phyloP scores from a whole-genome alignment of 257 asterid species.

The Nicotiana undulata region DNA sequence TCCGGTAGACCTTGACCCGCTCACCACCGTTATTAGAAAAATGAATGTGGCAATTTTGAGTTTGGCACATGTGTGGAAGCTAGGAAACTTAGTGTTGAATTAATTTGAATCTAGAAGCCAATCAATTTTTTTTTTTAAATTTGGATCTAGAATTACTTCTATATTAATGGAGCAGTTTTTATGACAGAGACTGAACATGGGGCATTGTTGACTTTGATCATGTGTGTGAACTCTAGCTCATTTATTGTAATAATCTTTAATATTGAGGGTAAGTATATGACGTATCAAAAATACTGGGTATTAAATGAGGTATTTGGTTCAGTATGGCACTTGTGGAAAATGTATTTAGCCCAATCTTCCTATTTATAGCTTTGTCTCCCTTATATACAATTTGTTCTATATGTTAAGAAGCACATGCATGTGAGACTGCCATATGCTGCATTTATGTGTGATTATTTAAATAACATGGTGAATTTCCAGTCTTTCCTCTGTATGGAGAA shows the following conservation, averaged over 20 bases:
- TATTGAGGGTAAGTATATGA: conserved; percentile 1
- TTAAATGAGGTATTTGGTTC: background rate
- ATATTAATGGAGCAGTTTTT: background rate
- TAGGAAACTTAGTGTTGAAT: background rate
- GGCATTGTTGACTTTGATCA: conserved; percentile 16
- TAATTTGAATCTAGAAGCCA: background rate
- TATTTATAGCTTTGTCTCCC: conserved; percentile 47
- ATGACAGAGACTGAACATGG: conserved; percentile 9
- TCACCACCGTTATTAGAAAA: background rate
- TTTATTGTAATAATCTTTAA: background rate
- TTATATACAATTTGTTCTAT: conserved; percentile 32
- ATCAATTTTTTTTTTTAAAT: background rate
- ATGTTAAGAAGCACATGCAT: conserved; percentile 11
- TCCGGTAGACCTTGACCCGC: too few relatives aligned
- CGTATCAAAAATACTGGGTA: background rate
- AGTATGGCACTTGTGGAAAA: conserved; percentile 30
- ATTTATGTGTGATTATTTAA: background rate
- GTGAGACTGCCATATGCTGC: background rate
- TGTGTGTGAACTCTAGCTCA: background rate
- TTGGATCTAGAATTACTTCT: background rate
- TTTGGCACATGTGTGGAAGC: conserved; percentile 1
- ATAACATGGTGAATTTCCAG: too few relatives aligned
- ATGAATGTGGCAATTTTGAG: background rate
- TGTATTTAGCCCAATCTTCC: conserved; percentile 25
- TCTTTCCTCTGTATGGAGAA: too few relatives aligned